Conservation (phyloP, 768 basidiomycete genomes). For the Naganishia vaughanmartiniae region DNA sequence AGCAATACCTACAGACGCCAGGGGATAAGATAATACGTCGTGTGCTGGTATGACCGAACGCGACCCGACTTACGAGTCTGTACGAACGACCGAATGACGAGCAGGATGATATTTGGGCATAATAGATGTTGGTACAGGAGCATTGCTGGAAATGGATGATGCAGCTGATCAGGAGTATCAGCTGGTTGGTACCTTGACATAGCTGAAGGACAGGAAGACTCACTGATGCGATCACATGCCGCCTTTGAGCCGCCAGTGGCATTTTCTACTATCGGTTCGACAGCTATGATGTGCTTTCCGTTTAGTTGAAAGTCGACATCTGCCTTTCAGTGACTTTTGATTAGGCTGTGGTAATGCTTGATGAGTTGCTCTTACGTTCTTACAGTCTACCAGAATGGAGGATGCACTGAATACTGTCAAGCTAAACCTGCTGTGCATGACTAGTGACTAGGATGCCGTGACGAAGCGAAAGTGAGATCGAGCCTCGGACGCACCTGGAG, state of each 20-base stretch:
- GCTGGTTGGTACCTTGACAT: neutral
- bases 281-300: neutral
- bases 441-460: constrained; percentile 10
- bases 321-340: neutral
- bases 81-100: constrained; percentile 19
- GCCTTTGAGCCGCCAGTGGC: constrained; percentile 23
- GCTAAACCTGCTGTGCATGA: neutral
- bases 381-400: neutral
- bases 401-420: neutral
- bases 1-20: constrained; percentile 7
- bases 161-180: neutral
- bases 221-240: constrained; percentile 27
- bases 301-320: neutral
- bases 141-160: constrained; percentile 15
- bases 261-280: neutral
- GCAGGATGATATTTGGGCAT: constrained; percentile 12
- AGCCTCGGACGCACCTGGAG: neutral
- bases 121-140: constrained; percentile 23
- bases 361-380: too few species aligned
- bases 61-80: constrained; percentile 15
- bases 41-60: neutral
- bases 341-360: neutral
- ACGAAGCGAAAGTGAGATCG: constrained; percentile 14
- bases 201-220: neutral
- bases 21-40: neutral